phyloP scores from a whole-genome alignment of 352 stramenopile species.

The Phytophthora boehmeriae region DNA sequence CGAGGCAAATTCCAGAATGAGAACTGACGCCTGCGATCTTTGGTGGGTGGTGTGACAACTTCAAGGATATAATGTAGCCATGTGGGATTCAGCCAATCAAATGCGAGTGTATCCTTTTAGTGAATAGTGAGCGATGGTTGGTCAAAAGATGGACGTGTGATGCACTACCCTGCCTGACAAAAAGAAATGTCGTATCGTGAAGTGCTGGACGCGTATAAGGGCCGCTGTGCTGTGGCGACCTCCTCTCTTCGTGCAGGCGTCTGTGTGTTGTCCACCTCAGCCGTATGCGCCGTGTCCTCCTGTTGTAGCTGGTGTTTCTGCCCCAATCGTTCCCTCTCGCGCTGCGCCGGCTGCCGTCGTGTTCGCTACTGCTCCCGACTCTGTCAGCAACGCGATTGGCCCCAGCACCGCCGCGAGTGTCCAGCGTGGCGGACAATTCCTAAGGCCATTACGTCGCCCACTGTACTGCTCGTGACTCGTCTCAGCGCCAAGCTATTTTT shows the following conservation, averaged over 20 bases:
- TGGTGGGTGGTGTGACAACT: too few relatives aligned
- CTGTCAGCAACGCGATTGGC: constrained; percentile 73
- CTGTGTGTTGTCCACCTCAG: constrained; percentile 39
- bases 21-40: background rate
- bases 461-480: constrained; percentile 60
- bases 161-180: too few relatives aligned
- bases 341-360: constrained; percentile 63
- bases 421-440: constrained; percentile 48
- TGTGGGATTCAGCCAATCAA: too few relatives aligned
- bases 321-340: constrained; percentile 25
- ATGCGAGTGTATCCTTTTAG: too few relatives aligned
- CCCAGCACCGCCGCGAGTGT: constrained; percentile 57
- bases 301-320: constrained; percentile 64
- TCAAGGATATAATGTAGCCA: too few relatives aligned
- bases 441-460: constrained; percentile 29
- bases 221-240: constrained; percentile 51
- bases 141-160: too few relatives aligned
- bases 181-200: constrained; percentile 18
- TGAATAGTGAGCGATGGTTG: too few relatives aligned
- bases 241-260: constrained; percentile 29
- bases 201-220: constrained; percentile 39
- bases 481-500: constrained; percentile 47
- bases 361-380: constrained; percentile 69
- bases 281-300: constrained; percentile 39
- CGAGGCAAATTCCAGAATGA: background rate